A percentile compares a stretch with the other conserved stretches of the same genome.
Evolutionary conservation across 1,284 basidiomycete genomes (phyloP).

Genomic region (Tylopilus sp.): DNA sequence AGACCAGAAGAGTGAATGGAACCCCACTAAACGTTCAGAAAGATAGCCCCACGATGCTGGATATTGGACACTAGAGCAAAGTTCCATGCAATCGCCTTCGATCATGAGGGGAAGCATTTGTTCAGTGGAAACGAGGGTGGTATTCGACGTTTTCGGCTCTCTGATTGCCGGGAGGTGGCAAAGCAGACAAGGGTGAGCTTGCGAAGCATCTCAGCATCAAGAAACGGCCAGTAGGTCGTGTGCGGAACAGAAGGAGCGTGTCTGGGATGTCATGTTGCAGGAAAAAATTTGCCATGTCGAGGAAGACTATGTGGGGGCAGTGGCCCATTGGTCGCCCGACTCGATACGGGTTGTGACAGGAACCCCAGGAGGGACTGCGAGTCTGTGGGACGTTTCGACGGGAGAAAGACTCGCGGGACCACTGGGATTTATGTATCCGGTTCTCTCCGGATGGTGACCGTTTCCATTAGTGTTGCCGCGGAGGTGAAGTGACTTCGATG

Average conservation of each 20-base stretch:
- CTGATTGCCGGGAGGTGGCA: background rate
- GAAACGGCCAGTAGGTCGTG: background rate
- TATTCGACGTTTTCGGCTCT: background rate
- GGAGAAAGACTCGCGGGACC: background rate
- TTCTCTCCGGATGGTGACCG: background rate
- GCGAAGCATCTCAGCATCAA: background rate
- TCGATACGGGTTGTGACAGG: background rate
- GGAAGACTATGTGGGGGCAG: background rate
- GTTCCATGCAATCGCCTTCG: background rate
- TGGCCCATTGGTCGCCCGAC: background rate
- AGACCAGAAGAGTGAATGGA: background rate
- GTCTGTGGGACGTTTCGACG: background rate
- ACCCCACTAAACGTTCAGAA: background rate
- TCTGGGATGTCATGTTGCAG: background rate
- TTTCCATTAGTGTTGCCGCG: no score
- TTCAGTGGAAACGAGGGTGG: background rate
- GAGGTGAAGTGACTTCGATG: no score
- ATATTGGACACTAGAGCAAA: background rate
- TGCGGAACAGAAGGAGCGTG: background rate
- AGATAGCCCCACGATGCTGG: background rate
- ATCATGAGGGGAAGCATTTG: background rate
- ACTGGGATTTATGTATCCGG: background rate
- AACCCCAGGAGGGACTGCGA: background rate
- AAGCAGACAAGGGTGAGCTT: background rate
- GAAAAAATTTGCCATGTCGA: background rate